These are phyloP conservation scores for Venturia pyrina DNA, from an alignment of 2,329 filamentous ascomycete species.

Conservation along the genomic window DNA sequence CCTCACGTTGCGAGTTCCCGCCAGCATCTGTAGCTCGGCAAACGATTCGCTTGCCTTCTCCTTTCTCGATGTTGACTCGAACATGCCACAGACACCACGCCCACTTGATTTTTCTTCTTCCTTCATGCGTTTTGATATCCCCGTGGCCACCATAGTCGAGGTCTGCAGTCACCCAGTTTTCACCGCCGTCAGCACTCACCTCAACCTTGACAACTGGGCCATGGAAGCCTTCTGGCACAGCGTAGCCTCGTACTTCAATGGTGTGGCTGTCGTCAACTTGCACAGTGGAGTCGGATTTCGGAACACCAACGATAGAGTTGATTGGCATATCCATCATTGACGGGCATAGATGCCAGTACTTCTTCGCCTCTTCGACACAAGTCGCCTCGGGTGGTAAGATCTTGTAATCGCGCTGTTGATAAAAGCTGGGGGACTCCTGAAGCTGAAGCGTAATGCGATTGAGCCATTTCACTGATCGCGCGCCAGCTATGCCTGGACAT, in stretches of 20 bases:
- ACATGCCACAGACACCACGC: conserved; percentile 47
- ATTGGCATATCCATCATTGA: conserved; percentile 47
- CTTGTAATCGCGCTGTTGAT: conserved; percentile 51
- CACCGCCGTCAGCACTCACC: conserved; percentile 40
- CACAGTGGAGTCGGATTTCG: conserved; percentile 35
- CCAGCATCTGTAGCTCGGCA: conserved; percentile 45
- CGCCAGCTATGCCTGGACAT: conserved; percentile 34
- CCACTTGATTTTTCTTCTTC: conserved; percentile 36
- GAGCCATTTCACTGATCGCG: conserved; percentile 34
- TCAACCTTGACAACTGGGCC: conserved; percentile 46
- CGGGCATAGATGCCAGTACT: conserved; percentile 41
- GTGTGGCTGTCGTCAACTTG: conserved; percentile 27
- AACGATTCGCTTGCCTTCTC: conserved; percentile 35
- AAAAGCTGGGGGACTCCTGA: conserved; percentile 36
- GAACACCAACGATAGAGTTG: conserved; percentile 44
- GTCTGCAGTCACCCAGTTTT: conserved; percentile 40
- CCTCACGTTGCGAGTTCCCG: conserved; percentile 41
- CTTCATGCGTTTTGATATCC: conserved; percentile 15
- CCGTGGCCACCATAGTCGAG: conserved; percentile 20
- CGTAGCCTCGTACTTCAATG: conserved; percentile 46
- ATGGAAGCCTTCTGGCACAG: conserved; percentile 42
- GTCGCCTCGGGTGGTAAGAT: conserved; percentile 43
- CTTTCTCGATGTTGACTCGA: conserved; percentile 31
- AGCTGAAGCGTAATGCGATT: conserved; percentile 30
- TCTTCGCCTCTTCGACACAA: conserved; percentile 38